Conservation (phyloP, 1,284 basidiomycete genomes). For the Melampsora americana region DNA sequence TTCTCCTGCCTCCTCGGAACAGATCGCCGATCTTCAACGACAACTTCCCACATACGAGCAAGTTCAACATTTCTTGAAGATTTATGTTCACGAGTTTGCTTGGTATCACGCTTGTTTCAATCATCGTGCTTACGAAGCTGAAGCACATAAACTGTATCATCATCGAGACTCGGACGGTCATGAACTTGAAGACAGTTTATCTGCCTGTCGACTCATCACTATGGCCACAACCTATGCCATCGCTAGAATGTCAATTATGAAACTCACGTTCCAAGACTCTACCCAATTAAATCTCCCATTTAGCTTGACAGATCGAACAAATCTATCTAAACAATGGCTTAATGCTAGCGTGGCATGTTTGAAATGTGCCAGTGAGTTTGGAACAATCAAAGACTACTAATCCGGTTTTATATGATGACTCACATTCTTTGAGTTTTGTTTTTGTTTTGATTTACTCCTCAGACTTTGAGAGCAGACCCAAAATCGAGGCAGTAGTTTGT, state of each 20-base stretch:
- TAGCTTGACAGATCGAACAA: slow-evolving; percentile 5
- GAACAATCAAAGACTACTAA: neutral
- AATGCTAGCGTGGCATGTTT: slow-evolving; percentile 37
- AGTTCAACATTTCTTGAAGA: slow-evolving; percentile 11
- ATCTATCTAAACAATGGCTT: slow-evolving; percentile 33
- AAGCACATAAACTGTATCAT: slow-evolving; percentile 15
- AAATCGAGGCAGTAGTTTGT: slow-evolving; percentile 32
- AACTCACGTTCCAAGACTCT: slow-evolving; percentile 5
- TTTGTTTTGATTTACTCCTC: neutral
- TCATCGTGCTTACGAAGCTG: neutral
- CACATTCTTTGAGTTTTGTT: neutral
- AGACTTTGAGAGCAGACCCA: slow-evolving; percentile 38
- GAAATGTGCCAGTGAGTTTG: slow-evolving; percentile 35
- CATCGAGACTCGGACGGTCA: slow-evolving; percentile 4
- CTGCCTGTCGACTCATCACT: slow-evolving; percentile 16
- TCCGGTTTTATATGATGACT: neutral
- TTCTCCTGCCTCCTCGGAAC: slow-evolving; percentile 4
- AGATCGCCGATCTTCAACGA: slow-evolving; percentile 19
- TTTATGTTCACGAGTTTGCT: slow-evolving; percentile 28
- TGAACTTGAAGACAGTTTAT: neutral
- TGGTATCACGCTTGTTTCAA: slow-evolving; percentile 44
- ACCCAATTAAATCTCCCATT: slow-evolving; percentile 15
- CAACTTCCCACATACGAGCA: slow-evolving; percentile 31
- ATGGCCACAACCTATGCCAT: slow-evolving; percentile 40
- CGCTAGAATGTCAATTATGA: slow-evolving; percentile 26